phyloP scores from a whole-genome alignment of 495 filamentous ascomycete genomes.

The Polyplosphaeria fusca region DNA sequence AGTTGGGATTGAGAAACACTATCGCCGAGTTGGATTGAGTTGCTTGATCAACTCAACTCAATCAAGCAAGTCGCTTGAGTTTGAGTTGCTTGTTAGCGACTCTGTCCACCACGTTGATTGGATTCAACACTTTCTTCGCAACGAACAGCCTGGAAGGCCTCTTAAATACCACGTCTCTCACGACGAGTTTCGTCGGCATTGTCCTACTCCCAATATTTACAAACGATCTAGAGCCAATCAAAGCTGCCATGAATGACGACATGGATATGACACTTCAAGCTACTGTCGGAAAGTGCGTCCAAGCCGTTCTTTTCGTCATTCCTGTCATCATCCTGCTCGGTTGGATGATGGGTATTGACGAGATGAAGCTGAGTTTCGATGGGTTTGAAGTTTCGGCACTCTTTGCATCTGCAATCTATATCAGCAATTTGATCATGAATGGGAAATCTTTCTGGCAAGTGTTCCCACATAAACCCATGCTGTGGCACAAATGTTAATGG shows the following conservation, averaged over 20 bases:
- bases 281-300: conserved; percentile 36
- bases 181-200: conserved; percentile 37
- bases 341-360: conserved; percentile 33
- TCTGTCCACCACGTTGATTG: conserved; percentile 1
- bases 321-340: conserved; percentile 37
- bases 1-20: background rate
- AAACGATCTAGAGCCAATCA: conserved; percentile 38
- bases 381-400: conserved; percentile 34
- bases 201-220: conserved; percentile 39
- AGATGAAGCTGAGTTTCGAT: conserved; percentile 37
- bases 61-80: no score
- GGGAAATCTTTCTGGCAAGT: conserved; percentile 17
- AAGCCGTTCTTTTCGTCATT: conserved; percentile 27
- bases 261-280: conserved; percentile 40
- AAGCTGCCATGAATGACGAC: conserved; percentile 38
- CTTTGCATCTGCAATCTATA: conserved; percentile 34
- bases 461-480: no score
- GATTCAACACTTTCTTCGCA: conserved; percentile 25
- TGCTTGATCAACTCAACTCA: no score
- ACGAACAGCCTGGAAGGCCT: conserved; percentile 22
- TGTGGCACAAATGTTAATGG: no score
- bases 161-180: conserved; percentile 10
- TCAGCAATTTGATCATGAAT: conserved; percentile 37
- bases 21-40: no score
- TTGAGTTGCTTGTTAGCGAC: no score